Evolutionary conservation across 2,329 filamentous ascomycete genomes (phyloP).

Genomic region (Stemphylium beticola): DNA sequence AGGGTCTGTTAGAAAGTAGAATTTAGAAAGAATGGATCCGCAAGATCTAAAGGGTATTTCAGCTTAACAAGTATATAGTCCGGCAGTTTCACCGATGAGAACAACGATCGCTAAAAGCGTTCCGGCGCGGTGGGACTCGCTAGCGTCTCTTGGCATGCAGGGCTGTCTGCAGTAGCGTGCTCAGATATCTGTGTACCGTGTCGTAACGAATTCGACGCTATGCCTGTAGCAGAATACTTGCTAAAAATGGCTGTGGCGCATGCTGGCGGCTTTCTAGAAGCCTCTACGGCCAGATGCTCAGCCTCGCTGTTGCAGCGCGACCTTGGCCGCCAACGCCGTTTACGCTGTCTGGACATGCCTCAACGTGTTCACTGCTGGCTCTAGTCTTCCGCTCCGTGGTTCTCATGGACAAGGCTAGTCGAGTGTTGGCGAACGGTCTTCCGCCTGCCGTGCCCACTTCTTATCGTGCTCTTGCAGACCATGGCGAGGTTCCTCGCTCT

Average conservation of each 20-base stretch:
- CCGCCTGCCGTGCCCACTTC: neutral
- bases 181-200: too few species aligned
- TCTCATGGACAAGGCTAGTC: neutral
- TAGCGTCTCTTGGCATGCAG: too few species aligned
- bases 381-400: neutral
- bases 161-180: too few species aligned
- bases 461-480: conserved; percentile 1
- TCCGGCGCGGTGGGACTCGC: neutral
- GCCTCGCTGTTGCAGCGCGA: conserved; percentile 12
- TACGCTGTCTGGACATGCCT: neutral
- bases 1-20: neutral
- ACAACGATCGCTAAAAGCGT: neutral
- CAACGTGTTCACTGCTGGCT: neutral
- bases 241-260: neutral
- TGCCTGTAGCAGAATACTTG: conserved; percentile 9
- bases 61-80: neutral
- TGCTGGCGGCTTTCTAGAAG: neutral
- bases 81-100: neutral
- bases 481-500: neutral
- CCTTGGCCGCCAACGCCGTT: neutral
- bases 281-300: neutral
- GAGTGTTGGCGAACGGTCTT: neutral
- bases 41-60: neutral
- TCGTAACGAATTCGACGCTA: too few species aligned
- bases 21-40: neutral